Percentiles rank a stretch among this genome's conserved stretches.
Conservation (phyloP, 116 monocot species). For the Zostera marina region DNA sequence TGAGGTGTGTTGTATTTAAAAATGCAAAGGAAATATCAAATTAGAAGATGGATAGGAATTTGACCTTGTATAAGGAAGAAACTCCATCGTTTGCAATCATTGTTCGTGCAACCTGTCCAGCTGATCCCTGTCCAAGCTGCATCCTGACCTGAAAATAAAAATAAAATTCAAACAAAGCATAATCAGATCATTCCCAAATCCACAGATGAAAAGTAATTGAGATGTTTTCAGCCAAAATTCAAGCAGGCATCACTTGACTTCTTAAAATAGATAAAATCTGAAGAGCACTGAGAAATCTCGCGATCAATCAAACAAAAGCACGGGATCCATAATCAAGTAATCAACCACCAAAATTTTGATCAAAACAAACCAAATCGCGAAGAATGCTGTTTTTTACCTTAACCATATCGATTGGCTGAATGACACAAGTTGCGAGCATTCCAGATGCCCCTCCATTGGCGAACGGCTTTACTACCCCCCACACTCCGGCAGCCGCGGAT, state of each 20-base stretch:
- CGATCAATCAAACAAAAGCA: too few species aligned
- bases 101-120: conserved; percentile 36
- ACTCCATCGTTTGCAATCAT: conserved; percentile 67
- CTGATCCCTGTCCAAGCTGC: conserved; percentile 74
- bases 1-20: neutral
- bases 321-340: too few species aligned
- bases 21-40: neutral
- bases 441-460: conserved; percentile 74
- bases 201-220: neutral
- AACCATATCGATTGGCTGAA: conserved; percentile 82
- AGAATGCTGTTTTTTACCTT: conserved; percentile 20
- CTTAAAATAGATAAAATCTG: too few species aligned
- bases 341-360: too few species aligned
- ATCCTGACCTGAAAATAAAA: conserved; percentile 40
- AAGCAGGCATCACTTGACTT: too few species aligned
- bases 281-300: too few species aligned
- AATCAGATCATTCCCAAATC: neutral
- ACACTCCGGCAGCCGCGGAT: conserved; percentile 15
- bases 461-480: conserved; percentile 79
- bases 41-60: neutral
- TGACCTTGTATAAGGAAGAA: conserved; percentile 58
- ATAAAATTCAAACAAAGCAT: conserved; percentile 1
- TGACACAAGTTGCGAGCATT: conserved; percentile 88
- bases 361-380: neutral
- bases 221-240: too few species aligned